phyloP scores from a whole-genome alignment of 2,329 filamentous ascomycete genomes.

The Harringtonia lauricola region DNA sequence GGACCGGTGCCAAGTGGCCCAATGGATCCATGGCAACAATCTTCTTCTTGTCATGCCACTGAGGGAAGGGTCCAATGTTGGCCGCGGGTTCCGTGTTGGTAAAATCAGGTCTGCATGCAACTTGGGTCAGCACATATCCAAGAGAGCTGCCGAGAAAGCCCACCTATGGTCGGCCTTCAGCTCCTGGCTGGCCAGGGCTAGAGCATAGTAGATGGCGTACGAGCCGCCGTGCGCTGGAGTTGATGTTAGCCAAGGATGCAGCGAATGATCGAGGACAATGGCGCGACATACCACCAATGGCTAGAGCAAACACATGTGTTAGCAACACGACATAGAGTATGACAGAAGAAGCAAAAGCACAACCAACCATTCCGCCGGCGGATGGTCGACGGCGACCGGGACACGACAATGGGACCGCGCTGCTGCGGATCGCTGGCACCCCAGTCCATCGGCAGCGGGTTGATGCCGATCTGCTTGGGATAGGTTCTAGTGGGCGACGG shows the following conservation, averaged over 20 bases:
- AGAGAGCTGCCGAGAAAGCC: neutral
- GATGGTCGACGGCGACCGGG: slow-evolving; percentile 63
- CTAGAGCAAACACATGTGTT: slow-evolving; percentile 2
- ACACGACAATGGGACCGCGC: slow-evolving; percentile 83
- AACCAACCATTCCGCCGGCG: slow-evolving; percentile 75
- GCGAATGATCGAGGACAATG: too few species aligned
- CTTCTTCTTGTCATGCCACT: slow-evolving; percentile 85
- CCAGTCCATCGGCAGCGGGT: slow-evolving; percentile 84
- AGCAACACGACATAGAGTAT: neutral
- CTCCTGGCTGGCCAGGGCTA: slow-evolving; percentile 86
- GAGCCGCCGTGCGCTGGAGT: slow-evolving; percentile 56
- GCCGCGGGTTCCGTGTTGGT: slow-evolving; percentile 82
- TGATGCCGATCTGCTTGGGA: slow-evolving; percentile 86
- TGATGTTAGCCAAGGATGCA: slow-evolving; percentile 16
- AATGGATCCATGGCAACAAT: slow-evolving; percentile 97
- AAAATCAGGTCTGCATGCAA: slow-evolving; percentile 40
- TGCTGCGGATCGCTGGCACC: slow-evolving; percentile 63
- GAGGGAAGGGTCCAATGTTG: slow-evolving; percentile 75
- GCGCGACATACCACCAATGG: slow-evolving; percentile 11
- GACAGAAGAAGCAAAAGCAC: slow-evolving; percentile 16
- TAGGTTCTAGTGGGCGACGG: slow-evolving; percentile 52
- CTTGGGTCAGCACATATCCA: neutral
- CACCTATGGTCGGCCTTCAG: slow-evolving; percentile 64
- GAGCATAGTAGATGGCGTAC: slow-evolving; percentile 90
- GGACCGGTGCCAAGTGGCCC: slow-evolving; percentile 76